Conservation (phyloP, 306 rosid genomes). For the Vigna unguiculata region DNA sequence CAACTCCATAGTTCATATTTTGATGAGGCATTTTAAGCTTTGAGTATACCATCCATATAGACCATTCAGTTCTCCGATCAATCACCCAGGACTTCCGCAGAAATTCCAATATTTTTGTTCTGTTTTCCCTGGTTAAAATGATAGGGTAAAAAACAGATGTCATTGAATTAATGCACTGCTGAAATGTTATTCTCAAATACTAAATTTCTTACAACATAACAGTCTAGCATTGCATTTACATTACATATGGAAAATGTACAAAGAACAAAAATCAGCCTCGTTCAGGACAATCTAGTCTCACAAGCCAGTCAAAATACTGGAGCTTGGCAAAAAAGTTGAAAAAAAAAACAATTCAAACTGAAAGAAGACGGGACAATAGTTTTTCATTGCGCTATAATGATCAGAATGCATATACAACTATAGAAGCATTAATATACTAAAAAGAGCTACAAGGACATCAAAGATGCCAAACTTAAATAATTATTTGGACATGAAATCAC, state of each 20-base stretch:
- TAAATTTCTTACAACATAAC: conserved; percentile 30
- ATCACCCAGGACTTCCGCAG: conserved; percentile 72
- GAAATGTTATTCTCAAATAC: conserved; percentile 28
- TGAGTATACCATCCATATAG: conserved; percentile 97
- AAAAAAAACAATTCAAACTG: conserved; percentile 5
- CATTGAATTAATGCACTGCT: conserved; percentile 14
- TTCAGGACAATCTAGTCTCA: conserved; percentile 27
- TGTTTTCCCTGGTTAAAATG: conserved; percentile 71
- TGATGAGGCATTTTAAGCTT: conserved; percentile 87
- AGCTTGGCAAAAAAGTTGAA: conserved; percentile 3
- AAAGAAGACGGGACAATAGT: conserved; percentile 1
- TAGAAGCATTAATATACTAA: not conserved
- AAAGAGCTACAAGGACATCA: conserved; percentile 9
- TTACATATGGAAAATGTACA: conserved; percentile 19
- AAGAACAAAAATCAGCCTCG: not conserved
- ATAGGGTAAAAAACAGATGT: conserved; percentile 36
- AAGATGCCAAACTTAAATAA: conserved; percentile 16
- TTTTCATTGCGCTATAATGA: conserved; percentile 31
- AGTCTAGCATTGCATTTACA: not conserved
- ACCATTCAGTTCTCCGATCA: conserved; percentile 93
- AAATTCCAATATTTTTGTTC: conserved; percentile 77
- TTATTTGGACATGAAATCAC: conserved; percentile 35
- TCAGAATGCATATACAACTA: conserved; percentile 33
- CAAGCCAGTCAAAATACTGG: conserved; percentile 14
- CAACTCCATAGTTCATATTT: conserved; percentile 56